Conservation (phyloP, 345 rosid genomes). For the Geranium brycei region DNA sequence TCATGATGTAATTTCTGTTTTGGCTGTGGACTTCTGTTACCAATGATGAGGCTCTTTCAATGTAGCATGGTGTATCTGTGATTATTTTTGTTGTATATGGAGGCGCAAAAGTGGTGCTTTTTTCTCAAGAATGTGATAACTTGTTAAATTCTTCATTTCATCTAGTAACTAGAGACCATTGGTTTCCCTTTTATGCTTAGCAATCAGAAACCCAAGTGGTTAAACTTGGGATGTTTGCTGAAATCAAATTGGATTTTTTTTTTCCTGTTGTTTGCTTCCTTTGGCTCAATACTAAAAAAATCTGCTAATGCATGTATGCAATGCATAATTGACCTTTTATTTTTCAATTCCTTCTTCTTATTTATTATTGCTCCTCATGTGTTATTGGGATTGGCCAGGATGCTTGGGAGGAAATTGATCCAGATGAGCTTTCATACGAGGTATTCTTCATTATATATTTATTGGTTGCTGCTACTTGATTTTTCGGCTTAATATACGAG, state of each 20-base stretch:
- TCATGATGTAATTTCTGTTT: too few relatives aligned
- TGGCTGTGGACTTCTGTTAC: too few relatives aligned
- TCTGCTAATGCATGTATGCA: too few relatives aligned
- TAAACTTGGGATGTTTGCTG: background rate
- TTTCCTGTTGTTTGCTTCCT: background rate
- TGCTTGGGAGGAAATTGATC: conserved; percentile 88
- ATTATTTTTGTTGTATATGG: too few relatives aligned
- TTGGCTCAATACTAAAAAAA: background rate
- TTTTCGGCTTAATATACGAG: background rate
- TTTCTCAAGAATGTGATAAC: too few relatives aligned
- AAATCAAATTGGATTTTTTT: too few relatives aligned
- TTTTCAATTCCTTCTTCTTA: background rate
- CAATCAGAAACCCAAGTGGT: background rate
- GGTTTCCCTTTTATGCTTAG: background rate
- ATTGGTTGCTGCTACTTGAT: conserved; percentile 4
- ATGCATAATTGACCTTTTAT: too few relatives aligned
- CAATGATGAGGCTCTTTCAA: too few relatives aligned
- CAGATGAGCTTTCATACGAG: conserved; percentile 88
- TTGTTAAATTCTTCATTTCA: too few relatives aligned
- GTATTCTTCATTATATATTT: conserved; percentile 18
- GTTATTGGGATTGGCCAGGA: conserved; percentile 35
- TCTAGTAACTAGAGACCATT: background rate
- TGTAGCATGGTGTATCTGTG: too few relatives aligned
- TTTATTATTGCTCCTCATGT: background rate
- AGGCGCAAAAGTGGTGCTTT: background rate